phyloP scores from a whole-genome alignment of 768 basidiomycete genomes.

The Nidularia sp. region DNA sequence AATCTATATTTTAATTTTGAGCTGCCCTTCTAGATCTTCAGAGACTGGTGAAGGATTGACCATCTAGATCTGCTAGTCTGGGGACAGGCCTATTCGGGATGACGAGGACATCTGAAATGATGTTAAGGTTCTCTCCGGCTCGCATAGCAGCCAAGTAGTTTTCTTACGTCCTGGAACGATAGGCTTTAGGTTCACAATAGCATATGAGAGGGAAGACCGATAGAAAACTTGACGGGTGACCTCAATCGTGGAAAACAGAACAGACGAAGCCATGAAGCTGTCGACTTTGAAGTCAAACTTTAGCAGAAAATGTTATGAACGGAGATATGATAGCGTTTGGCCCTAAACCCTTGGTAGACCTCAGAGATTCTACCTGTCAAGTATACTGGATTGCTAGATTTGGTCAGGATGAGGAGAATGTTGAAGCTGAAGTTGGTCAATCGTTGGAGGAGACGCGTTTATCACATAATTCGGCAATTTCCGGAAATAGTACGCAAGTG shows the following conservation, averaged over 20 bases:
- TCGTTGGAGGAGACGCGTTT: no score
- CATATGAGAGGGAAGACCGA: constrained; percentile 64
- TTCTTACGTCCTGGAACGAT: constrained; percentile 88
- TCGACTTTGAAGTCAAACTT: no score
- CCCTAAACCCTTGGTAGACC: no score
- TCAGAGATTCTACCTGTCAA: no score
- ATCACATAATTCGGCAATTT: no score
- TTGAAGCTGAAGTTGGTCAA: no score
- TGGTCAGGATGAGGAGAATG: no score
- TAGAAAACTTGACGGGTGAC: constrained; percentile 77
- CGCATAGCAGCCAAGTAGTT: neutral
- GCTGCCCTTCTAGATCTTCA: neutral
- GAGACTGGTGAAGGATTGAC: constrained; percentile 14
- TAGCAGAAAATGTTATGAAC: no score
- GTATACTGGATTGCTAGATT: no score
- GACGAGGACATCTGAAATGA: constrained; percentile 54
- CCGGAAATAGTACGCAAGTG: no score
- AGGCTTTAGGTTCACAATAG: constrained; percentile 93
- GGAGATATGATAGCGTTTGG: no score
- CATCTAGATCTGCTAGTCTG: constrained; percentile 52
- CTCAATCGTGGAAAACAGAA: constrained; percentile 78
- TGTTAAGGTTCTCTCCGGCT: neutral
- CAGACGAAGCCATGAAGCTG: constrained; percentile 18
- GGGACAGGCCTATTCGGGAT: constrained; percentile 52
- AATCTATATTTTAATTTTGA: constrained; percentile 20